phyloP scores from a whole-genome alignment of 345 rosid genomes.

The Populus pruinosa region DNA sequence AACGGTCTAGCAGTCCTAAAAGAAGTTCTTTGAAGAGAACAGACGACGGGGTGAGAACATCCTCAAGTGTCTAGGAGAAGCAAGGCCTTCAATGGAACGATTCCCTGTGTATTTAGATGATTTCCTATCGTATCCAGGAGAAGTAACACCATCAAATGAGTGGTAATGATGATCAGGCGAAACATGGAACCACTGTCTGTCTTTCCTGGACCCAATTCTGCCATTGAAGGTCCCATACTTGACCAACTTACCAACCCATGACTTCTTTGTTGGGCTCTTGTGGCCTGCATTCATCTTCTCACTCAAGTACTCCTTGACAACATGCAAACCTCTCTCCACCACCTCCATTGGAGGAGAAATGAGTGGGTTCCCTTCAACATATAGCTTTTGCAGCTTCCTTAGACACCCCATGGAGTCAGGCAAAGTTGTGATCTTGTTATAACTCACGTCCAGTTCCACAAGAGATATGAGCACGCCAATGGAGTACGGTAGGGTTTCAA shows the following conservation, averaged over 20 bases:
- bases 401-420: conserved; percentile 83
- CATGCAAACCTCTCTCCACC: conserved; percentile 52
- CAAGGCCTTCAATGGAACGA: conserved; percentile 45
- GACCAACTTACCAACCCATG: conserved; percentile 68
- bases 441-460: conserved; percentile 71
- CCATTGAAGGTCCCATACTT: conserved; percentile 58
- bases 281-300: conserved; percentile 52
- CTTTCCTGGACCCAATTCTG: conserved; percentile 30
- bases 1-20: neutral
- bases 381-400: conserved; percentile 56
- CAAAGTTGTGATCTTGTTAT: conserved; percentile 57
- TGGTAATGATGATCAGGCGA: conserved; percentile 43
- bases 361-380: conserved; percentile 79
- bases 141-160: conserved; percentile 48
- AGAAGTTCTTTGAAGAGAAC: conserved; percentile 51
- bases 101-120: neutral
- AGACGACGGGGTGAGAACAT: conserved; percentile 73
- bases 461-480: conserved; percentile 71
- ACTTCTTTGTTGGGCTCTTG: conserved; percentile 38
- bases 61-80: conserved; percentile 54
- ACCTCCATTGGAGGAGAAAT: conserved; percentile 70
- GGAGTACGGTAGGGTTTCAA: conserved; percentile 52
- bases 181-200: conserved; percentile 43
- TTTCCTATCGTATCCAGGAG: conserved; percentile 34
- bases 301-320: conserved; percentile 62